Base-by-base conservation (phyloP, 257 asterid genomes). In the Solanum stenotomum region DNA sequence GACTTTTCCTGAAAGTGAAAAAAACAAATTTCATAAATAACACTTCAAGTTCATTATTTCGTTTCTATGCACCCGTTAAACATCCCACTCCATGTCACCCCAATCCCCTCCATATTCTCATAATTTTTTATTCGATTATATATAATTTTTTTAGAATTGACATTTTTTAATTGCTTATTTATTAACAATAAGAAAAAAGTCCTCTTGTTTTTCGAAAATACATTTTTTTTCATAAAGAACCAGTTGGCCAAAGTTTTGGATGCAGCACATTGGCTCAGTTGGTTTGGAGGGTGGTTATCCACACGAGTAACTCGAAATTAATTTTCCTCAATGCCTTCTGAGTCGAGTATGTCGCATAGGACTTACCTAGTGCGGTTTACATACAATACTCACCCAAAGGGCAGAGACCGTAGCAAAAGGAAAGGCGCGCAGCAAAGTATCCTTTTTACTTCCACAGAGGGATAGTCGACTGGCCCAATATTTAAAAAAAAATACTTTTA, bases 261-360 rank as follows among this genome's bases (percentile, higher is more conserved):
- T 52, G 23, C 63, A 52, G 4, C 23, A 52, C 3, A 40, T 40
- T 40, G 12, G 0, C 63, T 44, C 16, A 44, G 15, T 44, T 44
- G 2, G 1, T 44, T 44, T 44, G 49, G 49, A 44, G 49, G 49
- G 5, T 44, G 16, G 16, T 42, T 42, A 42, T 11, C 49, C 5
- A 42, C 5, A 42, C 15, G 0, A 4, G 11, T 44, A 0, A 44
- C 5, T 0, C 5, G 5, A 0, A 44, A 44, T 44, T 44, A 12
- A 44, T 44, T 12, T 12, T 1, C 5, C 49, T 44, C 15, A 44
- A 0, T 44, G 49, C 0, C 16, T 11, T 44, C 16, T 44, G 16
- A 44, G 16, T 44, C 49, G 5, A 44, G 5, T 44, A 4, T 44
- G 5, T 44, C 15, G 0, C 16, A 44, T 44, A 44, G 5, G 49